Evolutionary conservation across 2,329 filamentous ascomycete species (phyloP).

Genomic region (Daldinia sp.): DNA sequence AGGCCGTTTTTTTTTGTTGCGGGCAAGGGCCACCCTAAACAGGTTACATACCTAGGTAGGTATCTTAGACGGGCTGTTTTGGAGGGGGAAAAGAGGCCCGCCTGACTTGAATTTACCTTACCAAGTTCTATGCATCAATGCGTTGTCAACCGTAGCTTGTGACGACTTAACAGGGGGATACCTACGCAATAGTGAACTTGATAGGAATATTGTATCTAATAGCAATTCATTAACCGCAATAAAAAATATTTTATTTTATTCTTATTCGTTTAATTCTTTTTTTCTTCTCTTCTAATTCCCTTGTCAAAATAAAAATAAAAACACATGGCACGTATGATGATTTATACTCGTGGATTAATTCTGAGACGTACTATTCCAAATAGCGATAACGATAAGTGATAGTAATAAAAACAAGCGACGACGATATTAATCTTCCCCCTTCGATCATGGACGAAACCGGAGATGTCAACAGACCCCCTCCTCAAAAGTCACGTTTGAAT

Average conservation of each 20-base stretch:
- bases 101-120: slow-evolving; percentile 37
- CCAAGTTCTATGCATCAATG: slow-evolving; percentile 41
- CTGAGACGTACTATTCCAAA: slow-evolving; percentile 9
- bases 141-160: slow-evolving; percentile 42
- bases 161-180: slow-evolving; percentile 37
- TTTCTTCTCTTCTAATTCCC: not conserved
- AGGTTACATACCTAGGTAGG: not conserved
- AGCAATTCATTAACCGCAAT: slow-evolving; percentile 1
- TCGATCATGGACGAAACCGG: slow-evolving; percentile 2
- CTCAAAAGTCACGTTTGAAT: not conserved
- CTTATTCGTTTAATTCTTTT: not conserved
- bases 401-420: not conserved
- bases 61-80: not conserved
- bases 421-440: not conserved
- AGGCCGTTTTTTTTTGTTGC: slow-evolving; percentile 9
- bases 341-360: slow-evolving; percentile 5
- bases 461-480: not conserved
- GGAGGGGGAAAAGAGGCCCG: slow-evolving; percentile 25
- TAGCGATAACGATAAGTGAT: not conserved
- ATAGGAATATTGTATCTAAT: slow-evolving; percentile 5
- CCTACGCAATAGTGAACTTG: slow-evolving; percentile 12
- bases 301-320: not conserved
- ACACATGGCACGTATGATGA: not conserved
- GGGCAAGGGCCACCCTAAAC: slow-evolving; percentile 12
- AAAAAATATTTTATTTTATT: not conserved